Conservation (phyloP, 2,329 filamentous ascomycete genomes). For the Aaosphaeria arxii region DNA sequence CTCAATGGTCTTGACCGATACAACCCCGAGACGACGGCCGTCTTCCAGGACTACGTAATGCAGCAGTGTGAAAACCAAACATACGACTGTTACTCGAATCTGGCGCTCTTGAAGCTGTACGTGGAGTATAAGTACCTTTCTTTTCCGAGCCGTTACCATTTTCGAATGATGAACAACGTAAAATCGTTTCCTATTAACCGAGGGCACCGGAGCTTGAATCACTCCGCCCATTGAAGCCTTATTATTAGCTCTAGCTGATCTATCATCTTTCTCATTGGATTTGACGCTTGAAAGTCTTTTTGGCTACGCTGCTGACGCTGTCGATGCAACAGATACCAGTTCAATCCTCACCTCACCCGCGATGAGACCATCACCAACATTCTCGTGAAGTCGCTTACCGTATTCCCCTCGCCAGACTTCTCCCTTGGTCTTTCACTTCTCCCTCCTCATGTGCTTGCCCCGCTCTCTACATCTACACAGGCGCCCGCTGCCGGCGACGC, state of each 20-base stretch:
- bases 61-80: slow-evolving; percentile 94
- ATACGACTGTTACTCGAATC: slow-evolving; percentile 94
- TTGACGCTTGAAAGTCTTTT: not conserved
- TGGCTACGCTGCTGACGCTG: slow-evolving; percentile 1
- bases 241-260: slow-evolving; percentile 75
- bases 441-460: slow-evolving; percentile 73
- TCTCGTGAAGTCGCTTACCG: slow-evolving; percentile 94
- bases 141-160: slow-evolving; percentile 2
- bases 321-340: slow-evolving; percentile 74
- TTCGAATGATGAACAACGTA: slow-evolving; percentile 67
- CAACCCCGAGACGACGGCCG: slow-evolving; percentile 92
- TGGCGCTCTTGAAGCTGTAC: slow-evolving; percentile 95
- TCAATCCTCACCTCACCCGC: slow-evolving; percentile 97
- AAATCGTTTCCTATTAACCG: slow-evolving; percentile 99
- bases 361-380: slow-evolving; percentile 98
- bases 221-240: slow-evolving; percentile 64
- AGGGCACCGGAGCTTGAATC: slow-evolving; percentile 59
- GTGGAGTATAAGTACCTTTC: slow-evolving; percentile 40
- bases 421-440: slow-evolving; percentile 91
- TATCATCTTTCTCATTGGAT: slow-evolving; percentile 2
- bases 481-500: slow-evolving; percentile 60
- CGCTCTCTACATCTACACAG: slow-evolving; percentile 47
- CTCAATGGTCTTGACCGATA: slow-evolving; percentile 97
- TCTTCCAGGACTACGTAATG: slow-evolving; percentile 91
- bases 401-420: slow-evolving; percentile 96